Evolutionary conservation across 2,329 filamentous ascomycete genomes (phyloP).

Genomic region (Rachicladosporium sp.): DNA sequence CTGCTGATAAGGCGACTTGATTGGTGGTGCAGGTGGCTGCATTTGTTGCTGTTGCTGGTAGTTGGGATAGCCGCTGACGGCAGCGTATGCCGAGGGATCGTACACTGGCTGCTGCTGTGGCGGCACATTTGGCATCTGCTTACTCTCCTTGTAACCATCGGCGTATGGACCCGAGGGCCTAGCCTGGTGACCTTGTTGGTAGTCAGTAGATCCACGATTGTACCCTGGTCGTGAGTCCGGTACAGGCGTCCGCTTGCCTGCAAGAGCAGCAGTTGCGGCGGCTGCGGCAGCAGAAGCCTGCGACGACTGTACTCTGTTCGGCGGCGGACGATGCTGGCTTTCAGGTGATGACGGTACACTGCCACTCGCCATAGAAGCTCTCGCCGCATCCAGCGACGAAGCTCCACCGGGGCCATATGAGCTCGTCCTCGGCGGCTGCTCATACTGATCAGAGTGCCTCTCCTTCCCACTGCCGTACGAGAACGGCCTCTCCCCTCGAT

Average conservation of each 20-base stretch:
- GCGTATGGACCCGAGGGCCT: conserved; percentile 16
- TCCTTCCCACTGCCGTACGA: conserved; percentile 35
- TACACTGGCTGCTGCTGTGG: conserved; percentile 48
- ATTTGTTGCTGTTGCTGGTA: conserved; percentile 29
- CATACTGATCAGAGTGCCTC: conserved; percentile 24
- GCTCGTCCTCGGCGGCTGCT: conserved; percentile 26
- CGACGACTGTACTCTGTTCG: conserved; percentile 38
- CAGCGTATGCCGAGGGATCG: conserved; percentile 64
- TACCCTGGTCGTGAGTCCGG: conserved; percentile 30
- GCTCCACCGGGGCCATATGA: conserved; percentile 28
- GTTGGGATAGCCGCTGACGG: conserved; percentile 26
- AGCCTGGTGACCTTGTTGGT: conserved; percentile 9
- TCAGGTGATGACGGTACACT: conserved; percentile 34
- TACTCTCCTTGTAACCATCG: conserved; percentile 23
- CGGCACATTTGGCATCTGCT: conserved; percentile 14
- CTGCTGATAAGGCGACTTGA: conserved; percentile 37
- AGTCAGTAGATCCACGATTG: conserved; percentile 29
- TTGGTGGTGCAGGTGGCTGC: conserved; percentile 41
- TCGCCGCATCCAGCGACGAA: conserved; percentile 36
- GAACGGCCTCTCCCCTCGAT: conserved; percentile 19
- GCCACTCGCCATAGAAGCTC: conserved; percentile 30
- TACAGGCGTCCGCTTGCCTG: conserved; percentile 31
- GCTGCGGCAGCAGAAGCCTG: conserved; percentile 38
- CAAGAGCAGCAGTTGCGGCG: conserved; percentile 28
- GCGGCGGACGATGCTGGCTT: conserved; percentile 33